Base-by-base conservation (phyloP, 2,329 filamentous ascomycete species). In the Leptographium procerum region DNA sequence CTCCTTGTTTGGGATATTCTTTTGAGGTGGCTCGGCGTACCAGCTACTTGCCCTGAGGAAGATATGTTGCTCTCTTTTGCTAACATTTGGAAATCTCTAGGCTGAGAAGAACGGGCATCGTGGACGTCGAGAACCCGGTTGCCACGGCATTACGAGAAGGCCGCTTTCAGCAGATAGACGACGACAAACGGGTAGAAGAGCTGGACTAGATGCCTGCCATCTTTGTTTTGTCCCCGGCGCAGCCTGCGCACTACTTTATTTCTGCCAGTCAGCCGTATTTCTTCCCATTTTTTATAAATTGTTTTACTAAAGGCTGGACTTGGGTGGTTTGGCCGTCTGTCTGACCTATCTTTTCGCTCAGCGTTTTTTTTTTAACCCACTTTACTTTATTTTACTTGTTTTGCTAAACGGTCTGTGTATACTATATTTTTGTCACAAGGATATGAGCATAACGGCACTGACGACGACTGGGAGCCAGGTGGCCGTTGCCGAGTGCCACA, bases 101-200 rank as follows among this genome's bases (percentile, higher is more conserved):
- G 61, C 74, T 94, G 50, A 89, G 83, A 68, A 82, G 81, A 61
- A 94, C 85, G 13, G 90, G 90, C 3, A 77, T 95, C 6, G 77
- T 95, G 34, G 77, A 87, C 63, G 83, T 94, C 16, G 80, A 90
- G 70, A 95, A 95, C 67, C 90, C 89, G 0, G 84, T 95, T 2
- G 81, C 84, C 59, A 76, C 83, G 65, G 88, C 88, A 0, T 73
- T 84, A 58, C 80, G 82, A 52, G 82, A 87, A 63, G 89, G 89
- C 1, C 75, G 85, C 57, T 83, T 91, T 57, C 78, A 90, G 66
- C 85, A 91, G 66, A 67, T 91, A 47, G 73, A 78, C 19, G 81
- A 84, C 60, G 80, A 83, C 51, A 79, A 83, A 56, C 71, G 72
- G 24, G 69, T 74, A 14, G 74, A 75, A 48, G 73, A 77, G 57